Base-by-base conservation (phyloP, 2,329 filamentous ascomycete species). In the Clonostachys chloroleuca region DNA sequence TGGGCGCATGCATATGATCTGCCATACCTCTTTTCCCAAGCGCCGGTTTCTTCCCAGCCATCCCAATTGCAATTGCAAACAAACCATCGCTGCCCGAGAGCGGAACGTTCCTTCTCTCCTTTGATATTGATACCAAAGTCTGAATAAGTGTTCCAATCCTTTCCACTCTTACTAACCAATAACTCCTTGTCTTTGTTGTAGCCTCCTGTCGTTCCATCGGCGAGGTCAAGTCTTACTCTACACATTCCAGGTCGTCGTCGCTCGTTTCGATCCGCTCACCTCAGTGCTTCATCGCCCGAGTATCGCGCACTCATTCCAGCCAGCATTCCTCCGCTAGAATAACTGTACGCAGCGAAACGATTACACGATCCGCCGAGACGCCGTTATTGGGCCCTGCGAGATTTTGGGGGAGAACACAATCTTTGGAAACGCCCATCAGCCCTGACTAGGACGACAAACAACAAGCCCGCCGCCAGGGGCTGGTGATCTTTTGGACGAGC, bases 181-280 rank as follows among this genome's bases (percentile, higher is more conserved):
- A 18, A 17, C 40, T 42, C 40, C 40, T 20, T 30, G 10, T 14
- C 33, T 14, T 20, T 24, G 12, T 30, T 12, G 33, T 42, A 42
- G 40, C 12, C 40, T 42, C n/a, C 40, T 24, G 40, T 30, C 40
- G 33, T 42, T 42, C 40, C 40, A 42, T 18, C 17, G 40, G 12
- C 40, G 14, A 18, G 35, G 43, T 12, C 17, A 39, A 40, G 44
- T 45, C 44, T 45, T 34, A 45, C 44, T 30, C n/a, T 17, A 16
- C 35, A 40, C 44, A 46, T 46, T 46, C 44, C 44, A 46, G 44
- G 37, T 42, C n/a, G 44, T 39, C 24, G 24, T 45, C 43, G 34
- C 43, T 45, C 43, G 43, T 45, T 45, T 44, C 39, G n/a, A 14
- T 37, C 39, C 13, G 12, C 10, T 20, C 13, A 14, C 9, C 24